Base-by-base conservation (phyloP, 768 basidiomycete genomes). In the Podaxis sp. region DNA sequence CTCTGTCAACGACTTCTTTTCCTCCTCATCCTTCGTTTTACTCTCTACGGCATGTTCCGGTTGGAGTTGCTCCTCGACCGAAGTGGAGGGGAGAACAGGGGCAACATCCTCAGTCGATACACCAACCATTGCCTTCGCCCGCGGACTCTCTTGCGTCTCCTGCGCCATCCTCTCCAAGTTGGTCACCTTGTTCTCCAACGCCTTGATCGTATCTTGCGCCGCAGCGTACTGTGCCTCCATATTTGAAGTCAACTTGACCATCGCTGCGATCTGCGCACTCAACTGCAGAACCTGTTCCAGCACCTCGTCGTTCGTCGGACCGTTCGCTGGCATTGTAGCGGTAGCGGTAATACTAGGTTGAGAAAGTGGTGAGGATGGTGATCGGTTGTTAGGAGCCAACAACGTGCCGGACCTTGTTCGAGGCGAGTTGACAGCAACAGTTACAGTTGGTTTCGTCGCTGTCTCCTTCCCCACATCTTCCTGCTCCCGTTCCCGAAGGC, bases 181-280 rank as follows among this genome's bases (percentile, higher is more conserved):
- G 6, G 71, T 73, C 3, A 95, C 89, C 67, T 93, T 93, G 17
- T 78, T 75, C 70, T 94, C 89, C 24, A 94, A 75, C 1, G 77
- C 76, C 15, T 77, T 78, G 65, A 95, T 94, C 3, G 88, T 91
- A n/a, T 74, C 76, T 70, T 93, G 90, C 2, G 95, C 92, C 3
- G 84, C 82, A 1, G 82, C 72, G 65, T 97, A 95, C 71, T 96
- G 92, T 0, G 81, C 81, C 69, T 94, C 92, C 8, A 97, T 79
- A 0, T 84, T 80, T 4, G 82, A 80, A 7, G 92, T 92, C 65
- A 95, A 77, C 53, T 87, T 83, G 40, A 94, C 78, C 0, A 94
- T 90, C 1, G 86, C 83, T 59, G 88, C 87, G 30, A 99, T 86
- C 70, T 95, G 92, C 26, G 78, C 79, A 0, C 91, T 80, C 30